phyloP scores from a whole-genome alignment of 139 green algal genomes.

The Haematococcus sp. region DNA sequence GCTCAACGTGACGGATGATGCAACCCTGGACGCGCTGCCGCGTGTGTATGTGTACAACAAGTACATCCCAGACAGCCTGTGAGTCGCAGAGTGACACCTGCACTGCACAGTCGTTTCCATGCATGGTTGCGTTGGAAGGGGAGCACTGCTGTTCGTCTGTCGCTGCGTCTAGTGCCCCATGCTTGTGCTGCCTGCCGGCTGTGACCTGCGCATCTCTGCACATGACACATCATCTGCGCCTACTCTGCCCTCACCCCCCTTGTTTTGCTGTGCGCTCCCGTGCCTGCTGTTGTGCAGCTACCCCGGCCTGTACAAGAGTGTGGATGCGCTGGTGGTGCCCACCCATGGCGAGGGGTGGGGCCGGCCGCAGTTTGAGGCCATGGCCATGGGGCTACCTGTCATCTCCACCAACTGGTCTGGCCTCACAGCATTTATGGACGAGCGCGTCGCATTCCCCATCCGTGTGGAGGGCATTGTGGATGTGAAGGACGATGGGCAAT shows the following conservation, averaged over 20 bases:
- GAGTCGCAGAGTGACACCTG: neutral
- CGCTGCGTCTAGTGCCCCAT: no score
- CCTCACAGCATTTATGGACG: slow-evolving; percentile 38
- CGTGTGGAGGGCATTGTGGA: slow-evolving; percentile 14
- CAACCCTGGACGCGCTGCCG: slow-evolving; percentile 10
- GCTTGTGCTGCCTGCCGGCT: no score
- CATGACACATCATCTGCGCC: no score
- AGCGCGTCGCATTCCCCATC: slow-evolving; percentile 19
- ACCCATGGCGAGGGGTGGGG: slow-evolving; percentile 68
- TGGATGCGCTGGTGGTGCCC: slow-evolving; percentile 58
- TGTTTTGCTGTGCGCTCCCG: neutral
- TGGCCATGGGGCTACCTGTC: slow-evolving; percentile 55
- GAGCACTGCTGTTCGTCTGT: no score
- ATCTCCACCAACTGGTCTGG: slow-evolving; percentile 64
- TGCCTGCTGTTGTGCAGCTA: neutral
- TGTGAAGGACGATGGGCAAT: neutral
- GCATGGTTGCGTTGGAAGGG: no score
- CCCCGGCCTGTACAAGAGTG: slow-evolving; percentile 3
- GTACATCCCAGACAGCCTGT: slow-evolving; percentile 9
- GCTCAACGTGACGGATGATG: neutral
- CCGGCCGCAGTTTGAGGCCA: slow-evolving; percentile 61
- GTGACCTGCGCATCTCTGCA: no score
- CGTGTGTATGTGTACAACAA: slow-evolving; percentile 29
- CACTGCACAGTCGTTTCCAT: no score
- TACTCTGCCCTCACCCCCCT: neutral